phyloP scores from a whole-genome alignment of 441 rosid species.

The Euphorbia schlechtendalii region DNA sequence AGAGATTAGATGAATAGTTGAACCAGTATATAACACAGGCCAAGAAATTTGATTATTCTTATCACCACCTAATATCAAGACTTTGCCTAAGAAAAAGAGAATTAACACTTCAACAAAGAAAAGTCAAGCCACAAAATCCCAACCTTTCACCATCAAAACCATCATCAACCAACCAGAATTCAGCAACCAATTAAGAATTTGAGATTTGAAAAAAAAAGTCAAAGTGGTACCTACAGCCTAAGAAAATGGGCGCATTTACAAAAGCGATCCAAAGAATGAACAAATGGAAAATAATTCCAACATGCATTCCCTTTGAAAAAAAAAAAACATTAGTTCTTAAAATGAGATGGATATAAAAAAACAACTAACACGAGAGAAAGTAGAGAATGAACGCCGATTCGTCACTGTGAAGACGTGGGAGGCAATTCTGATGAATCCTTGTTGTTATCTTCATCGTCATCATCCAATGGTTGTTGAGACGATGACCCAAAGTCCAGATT shows the following conservation, averaged over 20 bases:
- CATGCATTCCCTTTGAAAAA: slow-evolving; percentile 8
- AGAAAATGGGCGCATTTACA: slow-evolving; percentile 8
- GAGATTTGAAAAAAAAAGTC: background rate
- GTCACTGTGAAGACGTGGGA: slow-evolving; percentile 21
- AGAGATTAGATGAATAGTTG: background rate
- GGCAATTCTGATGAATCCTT: slow-evolving; percentile 35
- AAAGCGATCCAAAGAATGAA: slow-evolving; percentile 41
- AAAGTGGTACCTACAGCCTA: background rate
- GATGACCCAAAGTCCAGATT: slow-evolving; percentile 60
- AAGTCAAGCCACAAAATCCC: background rate
- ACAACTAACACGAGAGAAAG: slow-evolving; percentile 17
- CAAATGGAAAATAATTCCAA: slow-evolving; percentile 26
- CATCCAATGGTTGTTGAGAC: slow-evolving; percentile 34
- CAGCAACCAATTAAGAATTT: background rate
- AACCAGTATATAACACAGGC: background rate
- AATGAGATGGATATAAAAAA: slow-evolving; percentile 14
- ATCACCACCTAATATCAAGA: background rate
- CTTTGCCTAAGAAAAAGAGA: background rate
- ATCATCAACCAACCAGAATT: background rate
- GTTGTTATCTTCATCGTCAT: slow-evolving; percentile 38
- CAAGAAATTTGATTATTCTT: background rate
- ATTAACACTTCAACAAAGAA: background rate
- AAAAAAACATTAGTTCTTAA: slow-evolving; percentile 15
- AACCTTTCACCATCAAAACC: slow-evolving; percentile 1
- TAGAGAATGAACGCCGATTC: slow-evolving; percentile 6